phyloP scores from a whole-genome alignment of 1,284 basidiomycete species.

The Sanghuangporus sanghuang region DNA sequence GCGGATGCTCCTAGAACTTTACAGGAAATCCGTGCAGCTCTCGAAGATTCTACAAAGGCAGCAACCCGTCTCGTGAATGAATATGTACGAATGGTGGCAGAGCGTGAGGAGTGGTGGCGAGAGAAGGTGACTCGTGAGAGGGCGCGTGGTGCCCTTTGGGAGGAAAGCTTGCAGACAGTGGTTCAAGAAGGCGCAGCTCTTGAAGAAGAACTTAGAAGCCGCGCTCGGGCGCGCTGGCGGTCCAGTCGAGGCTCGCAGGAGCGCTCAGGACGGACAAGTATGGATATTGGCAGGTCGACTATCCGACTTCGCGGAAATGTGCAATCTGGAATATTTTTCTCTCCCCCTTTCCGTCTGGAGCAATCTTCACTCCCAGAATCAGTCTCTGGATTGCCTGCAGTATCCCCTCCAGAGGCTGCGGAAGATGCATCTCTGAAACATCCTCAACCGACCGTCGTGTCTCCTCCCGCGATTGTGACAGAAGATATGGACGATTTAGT shows the following conservation, averaged over 20 bases:
- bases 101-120: slow-evolving; percentile 82
- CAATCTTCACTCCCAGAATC: slow-evolving; percentile 6
- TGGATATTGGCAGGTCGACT: slow-evolving; percentile 6
- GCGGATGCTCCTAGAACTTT: slow-evolving; percentile 31
- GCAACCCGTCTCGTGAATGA: slow-evolving; percentile 61
- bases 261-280: background rate
- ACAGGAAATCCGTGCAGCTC: slow-evolving; percentile 48
- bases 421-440: background rate
- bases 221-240: slow-evolving; percentile 39
- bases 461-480: slow-evolving; percentile 15
- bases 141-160: slow-evolving; percentile 72
- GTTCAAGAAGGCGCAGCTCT: slow-evolving; percentile 85
- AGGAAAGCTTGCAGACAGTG: slow-evolving; percentile 84
- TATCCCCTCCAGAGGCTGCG: slow-evolving; percentile 8
- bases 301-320: slow-evolving; percentile 4
- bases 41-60: slow-evolving; percentile 59
- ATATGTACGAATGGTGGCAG: slow-evolving; percentile 68
- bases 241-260: slow-evolving; percentile 40
- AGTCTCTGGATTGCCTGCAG: background rate
- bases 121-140: slow-evolving; percentile 61
- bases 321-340: background rate
- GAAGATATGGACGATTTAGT: slow-evolving; percentile 36
- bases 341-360: slow-evolving; percentile 3
- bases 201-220: slow-evolving; percentile 71
- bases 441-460: background rate